phyloP scores from a whole-genome alignment of 148 eudicot species.

The Cornus kousa region DNA sequence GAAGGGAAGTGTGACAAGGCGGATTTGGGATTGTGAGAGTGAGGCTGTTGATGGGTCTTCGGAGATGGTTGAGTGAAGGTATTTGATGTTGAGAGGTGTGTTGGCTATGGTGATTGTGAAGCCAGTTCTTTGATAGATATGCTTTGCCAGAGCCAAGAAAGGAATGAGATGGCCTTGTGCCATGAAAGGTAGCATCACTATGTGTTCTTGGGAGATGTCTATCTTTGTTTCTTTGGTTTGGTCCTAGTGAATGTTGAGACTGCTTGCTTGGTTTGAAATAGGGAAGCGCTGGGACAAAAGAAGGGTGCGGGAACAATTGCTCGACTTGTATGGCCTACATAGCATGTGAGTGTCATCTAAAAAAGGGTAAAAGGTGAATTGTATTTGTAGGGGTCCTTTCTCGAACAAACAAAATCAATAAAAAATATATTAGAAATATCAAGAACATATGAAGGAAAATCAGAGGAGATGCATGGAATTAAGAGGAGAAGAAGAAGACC shows the following conservation, averaged over 20 bases:
- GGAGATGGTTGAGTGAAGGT: conserved; percentile 28
- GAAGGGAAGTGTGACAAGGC: conserved; percentile 39
- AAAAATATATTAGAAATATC: too few relatives aligned
- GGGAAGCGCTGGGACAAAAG: too few relatives aligned
- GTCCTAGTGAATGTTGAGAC: neutral
- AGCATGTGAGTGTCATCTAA: too few relatives aligned
- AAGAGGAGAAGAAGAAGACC: too few relatives aligned
- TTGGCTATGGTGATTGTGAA: conserved; percentile 49
- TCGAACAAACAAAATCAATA: too few relatives aligned
- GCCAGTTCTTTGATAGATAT: conserved; percentile 25
- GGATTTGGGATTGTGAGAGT: conserved; percentile 8
- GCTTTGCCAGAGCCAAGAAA: conserved; percentile 58
- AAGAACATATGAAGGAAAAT: too few relatives aligned
- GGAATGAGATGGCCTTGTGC: conserved; percentile 76
- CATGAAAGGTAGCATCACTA: conserved; percentile 65
- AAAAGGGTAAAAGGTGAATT: too few relatives aligned
- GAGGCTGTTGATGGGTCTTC: neutral
- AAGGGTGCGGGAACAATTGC: too few relatives aligned
- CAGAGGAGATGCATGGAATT: too few relatives aligned
- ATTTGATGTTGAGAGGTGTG: conserved; percentile 46
- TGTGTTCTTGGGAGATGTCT: conserved; percentile 26
- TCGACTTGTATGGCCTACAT: too few relatives aligned
- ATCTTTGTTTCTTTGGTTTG: neutral
- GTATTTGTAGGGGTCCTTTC: too few relatives aligned
- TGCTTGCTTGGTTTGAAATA: neutral